Base-by-base conservation (phyloP, 1,284 basidiomycete genomes). In the Coniferiporia sulphurascens region DNA sequence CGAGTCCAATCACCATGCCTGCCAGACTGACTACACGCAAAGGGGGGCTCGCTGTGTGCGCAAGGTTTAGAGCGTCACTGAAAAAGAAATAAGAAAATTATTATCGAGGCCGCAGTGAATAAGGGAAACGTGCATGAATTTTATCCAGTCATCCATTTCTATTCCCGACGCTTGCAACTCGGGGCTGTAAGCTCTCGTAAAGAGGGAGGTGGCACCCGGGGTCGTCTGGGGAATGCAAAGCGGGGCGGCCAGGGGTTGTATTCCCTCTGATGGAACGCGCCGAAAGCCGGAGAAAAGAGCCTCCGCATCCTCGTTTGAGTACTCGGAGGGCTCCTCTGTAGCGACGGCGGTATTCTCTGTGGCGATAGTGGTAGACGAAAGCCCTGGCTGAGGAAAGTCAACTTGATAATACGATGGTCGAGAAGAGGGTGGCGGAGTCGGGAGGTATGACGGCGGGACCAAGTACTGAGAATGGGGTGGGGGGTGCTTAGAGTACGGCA, bases 11-110 rank as follows among this genome's bases (percentile, higher is more conserved):
- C 13, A 64, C 41, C 36, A 38, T 17, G 4, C 65, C 65, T 5
- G 56, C 64, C 12, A 52, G 44, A 46, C 60, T 53, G 13, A 66
- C 56, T 3, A 66, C 63, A n/a, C 62, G 58, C 15, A 66, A 54
- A 22, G 65, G 65, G 1, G 64, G 63, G 41, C 61, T 64, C 1
- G 64, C 50, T 19, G 59, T 53, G 55, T 60, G 48, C 7, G 60
- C 60, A 35, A 63, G 62, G 35, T 60, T 64, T 43, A 62, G 44
- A 4, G 46, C 60, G 49, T 62, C 60, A 5, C 55, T 9, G 9
- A 19, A n/a, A 10, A 34, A 15, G 34, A 59, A 32, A 10, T 50
- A 60, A 12, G 15, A 27, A 48, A 44, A 27, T 19, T 6, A 4
- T 10, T 19, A 2, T 27, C 9, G 15, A 41, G 7, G 38, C 27